Evolutionary conservation across 2,329 filamentous ascomycete species (phyloP).

Genomic region (Chaetomium sp.): DNA sequence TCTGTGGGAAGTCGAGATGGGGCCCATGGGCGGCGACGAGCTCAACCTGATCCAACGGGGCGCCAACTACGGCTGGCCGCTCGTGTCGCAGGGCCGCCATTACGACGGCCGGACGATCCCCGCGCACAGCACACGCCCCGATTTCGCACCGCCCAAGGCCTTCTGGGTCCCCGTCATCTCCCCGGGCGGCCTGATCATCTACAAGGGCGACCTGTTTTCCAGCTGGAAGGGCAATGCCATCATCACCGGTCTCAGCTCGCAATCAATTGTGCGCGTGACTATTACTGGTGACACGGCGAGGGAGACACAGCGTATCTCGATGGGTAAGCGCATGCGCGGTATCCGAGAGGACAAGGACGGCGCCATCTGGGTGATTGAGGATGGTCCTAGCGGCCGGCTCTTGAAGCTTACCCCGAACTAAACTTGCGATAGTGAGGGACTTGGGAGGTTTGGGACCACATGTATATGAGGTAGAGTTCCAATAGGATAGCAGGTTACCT

Average conservation of each 20-base stretch:
- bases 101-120: background rate
- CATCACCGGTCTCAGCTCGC: background rate
- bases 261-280: background rate
- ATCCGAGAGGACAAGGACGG: background rate
- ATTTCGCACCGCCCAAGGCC: background rate
- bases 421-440: background rate
- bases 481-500: background rate
- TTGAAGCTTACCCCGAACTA: slow-evolving; percentile 7
- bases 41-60: background rate
- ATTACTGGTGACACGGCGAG: background rate
- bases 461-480: background rate
- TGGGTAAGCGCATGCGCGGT: slow-evolving; percentile 3
- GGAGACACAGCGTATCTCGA: background rate
- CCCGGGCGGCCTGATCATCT: background rate
- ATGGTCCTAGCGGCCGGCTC: background rate
- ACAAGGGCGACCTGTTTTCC: background rate
- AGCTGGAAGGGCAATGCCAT: background rate
- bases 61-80: slow-evolving; percentile 3
- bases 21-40: slow-evolving; percentile 1
- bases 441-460: background rate
- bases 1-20: background rate
- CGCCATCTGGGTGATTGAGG: background rate
- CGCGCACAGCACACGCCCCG: background rate
- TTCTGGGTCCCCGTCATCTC: slow-evolving; percentile 3
- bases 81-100: background rate